Evolutionary conservation across 257 asterid species (phyloP).

Genomic region (Solanum pinnatisectum): DNA sequence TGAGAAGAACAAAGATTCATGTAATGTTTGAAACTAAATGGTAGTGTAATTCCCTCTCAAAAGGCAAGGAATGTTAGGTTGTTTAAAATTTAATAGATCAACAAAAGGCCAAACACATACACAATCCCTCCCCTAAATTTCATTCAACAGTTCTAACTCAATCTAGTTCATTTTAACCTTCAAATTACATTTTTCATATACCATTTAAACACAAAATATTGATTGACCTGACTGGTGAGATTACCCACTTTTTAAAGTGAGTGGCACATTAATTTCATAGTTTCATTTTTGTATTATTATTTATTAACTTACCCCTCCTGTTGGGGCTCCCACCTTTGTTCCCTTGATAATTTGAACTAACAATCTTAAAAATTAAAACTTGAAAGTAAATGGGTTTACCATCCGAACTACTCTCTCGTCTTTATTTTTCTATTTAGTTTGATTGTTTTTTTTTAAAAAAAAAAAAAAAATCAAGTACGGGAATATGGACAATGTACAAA

Average conservation of each 20-base stretch:
- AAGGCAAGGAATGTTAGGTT: background rate
- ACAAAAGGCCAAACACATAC: background rate
- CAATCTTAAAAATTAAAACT: background rate
- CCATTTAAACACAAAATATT: background rate
- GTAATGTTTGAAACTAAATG: background rate
- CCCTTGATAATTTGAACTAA: background rate
- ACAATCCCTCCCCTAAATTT: background rate
- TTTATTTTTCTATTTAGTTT: background rate
- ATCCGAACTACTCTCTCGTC: fast-evolving
- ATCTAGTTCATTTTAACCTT: too few species aligned
- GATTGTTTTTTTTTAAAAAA: too few species aligned
- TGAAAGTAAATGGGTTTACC: too few species aligned
- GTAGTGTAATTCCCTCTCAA: background rate
- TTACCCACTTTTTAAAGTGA: background rate
- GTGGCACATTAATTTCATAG: background rate
- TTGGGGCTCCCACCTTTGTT: background rate
- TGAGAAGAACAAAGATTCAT: background rate
- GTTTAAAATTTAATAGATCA: background rate
- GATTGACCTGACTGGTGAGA: background rate
- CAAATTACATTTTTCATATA: too few species aligned
- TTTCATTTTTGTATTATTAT: too few species aligned
- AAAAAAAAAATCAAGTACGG: background rate
- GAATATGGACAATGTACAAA: background rate
- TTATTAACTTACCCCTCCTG: background rate
- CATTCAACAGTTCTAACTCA: background rate